Conservation (phyloP, 352 stramenopile species). For the Blastocystis sp. region DNA sequence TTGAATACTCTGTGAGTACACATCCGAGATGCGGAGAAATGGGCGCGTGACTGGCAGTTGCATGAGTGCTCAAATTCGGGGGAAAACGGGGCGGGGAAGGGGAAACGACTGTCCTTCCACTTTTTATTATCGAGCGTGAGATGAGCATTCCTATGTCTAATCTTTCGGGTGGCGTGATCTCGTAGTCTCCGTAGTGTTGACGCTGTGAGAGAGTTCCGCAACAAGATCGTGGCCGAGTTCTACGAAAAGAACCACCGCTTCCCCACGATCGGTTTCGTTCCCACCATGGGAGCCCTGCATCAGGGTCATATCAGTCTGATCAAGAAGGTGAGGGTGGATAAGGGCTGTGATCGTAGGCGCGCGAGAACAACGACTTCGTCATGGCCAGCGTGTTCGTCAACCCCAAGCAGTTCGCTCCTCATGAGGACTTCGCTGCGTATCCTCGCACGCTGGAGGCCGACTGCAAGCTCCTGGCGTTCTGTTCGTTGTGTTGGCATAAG, state of each 20-base stretch:
- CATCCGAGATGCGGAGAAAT: no score
- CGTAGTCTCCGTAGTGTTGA: conserved; percentile 45
- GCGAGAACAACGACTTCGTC: conserved; percentile 86
- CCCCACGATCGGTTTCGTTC: conserved; percentile 88
- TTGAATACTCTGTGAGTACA: neutral
- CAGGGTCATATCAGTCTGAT: conserved; percentile 88
- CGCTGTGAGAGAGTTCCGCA: conserved; percentile 15
- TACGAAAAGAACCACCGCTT: conserved; percentile 64
- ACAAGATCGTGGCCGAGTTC: conserved; percentile 58
- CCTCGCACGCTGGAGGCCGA: conserved; percentile 90
- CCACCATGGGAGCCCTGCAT: conserved; percentile 98
- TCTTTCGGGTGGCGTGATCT: neutral
- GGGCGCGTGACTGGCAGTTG: no score
- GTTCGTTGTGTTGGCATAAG: neutral
- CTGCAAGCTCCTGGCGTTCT: conserved; percentile 78
- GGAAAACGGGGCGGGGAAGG: neutral
- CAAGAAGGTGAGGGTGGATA: conserved; percentile 71
- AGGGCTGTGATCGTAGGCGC: conserved; percentile 76
- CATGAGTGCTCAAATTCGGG: no score
- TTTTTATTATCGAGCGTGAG: neutral
- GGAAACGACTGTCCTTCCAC: neutral
- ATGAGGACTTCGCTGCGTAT: conserved; percentile 97
- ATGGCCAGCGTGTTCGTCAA: conserved; percentile 97
- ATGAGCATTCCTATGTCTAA: conserved; percentile 46
- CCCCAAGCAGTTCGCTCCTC: conserved; percentile 92